Evolutionary conservation across 2,329 filamentous ascomycete genomes (phyloP), one percentile per base, ranked within the genome.

Genomic region (Fusarium dimerum): DNA sequence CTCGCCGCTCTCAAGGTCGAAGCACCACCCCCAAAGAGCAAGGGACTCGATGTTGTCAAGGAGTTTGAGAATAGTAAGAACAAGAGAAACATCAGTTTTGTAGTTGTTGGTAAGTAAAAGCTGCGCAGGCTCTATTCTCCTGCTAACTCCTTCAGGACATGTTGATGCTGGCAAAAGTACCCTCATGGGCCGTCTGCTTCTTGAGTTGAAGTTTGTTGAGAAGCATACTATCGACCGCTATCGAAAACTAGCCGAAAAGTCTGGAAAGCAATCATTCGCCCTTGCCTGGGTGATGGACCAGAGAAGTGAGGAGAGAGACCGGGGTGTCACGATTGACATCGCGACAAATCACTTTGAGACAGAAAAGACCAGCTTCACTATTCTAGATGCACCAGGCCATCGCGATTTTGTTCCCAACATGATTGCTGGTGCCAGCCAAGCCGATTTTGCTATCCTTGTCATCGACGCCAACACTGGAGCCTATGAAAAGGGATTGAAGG

Each of bases 101-200:
- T 96, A 8, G 92, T 97, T 34, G 92, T 96, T 62, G 92, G 90
- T 92, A 76, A 63, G 85, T 65, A 13, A 7, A 20, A 2, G 18
- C 12, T 9, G 12, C 15, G 13, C 7, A 7, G 20, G 3, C 2
- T 8, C 13, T 17, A 6, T 45, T 26, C 5, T 10, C 12, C 15
- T 41, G 18, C 39, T 56, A 40, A 55, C 68, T 51, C 59, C 56
- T 4, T 50, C 68, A 91, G 92, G 94, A 13, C 94, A 99, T 69
- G 94, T 99, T 50, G 94, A 99, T 71, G 93, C 95, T 47, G 94
- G 94, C 47, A 99, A 99, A 73, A 97, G 92, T 69, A 99, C 94
- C 6, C 80, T 99, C 38, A 97, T 99, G 93, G 94, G 93, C 1
- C 86, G 94, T n/a, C 73, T 99, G 29, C 77, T 99, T 6, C 86